These are phyloP conservation scores for Plasmodium gallinaceum DNA, from an alignment of 169 alveolate genomes.

Conservation along the genomic window DNA sequence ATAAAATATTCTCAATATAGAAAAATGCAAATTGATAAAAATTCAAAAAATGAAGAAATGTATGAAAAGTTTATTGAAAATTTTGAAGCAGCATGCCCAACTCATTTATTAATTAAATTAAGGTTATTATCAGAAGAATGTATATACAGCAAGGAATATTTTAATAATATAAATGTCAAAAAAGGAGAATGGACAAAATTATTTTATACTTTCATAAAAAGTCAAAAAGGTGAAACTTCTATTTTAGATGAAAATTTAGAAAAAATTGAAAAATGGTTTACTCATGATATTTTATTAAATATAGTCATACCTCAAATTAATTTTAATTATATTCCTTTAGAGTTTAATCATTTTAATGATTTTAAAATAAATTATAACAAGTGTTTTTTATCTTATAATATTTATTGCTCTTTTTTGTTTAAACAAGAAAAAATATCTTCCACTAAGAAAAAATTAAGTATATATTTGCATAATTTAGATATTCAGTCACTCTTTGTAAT, in stretches of 20 bases:
- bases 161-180: constrained; percentile 34
- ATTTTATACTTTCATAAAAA: constrained; percentile 50
- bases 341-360: constrained; percentile 50
- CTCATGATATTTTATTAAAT: constrained; percentile 74
- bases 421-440: constrained; percentile 72
- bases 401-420: constrained; percentile 50
- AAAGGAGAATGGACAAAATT: constrained; percentile 68
- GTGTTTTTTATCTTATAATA: constrained; percentile 58
- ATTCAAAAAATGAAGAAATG: constrained; percentile 27
- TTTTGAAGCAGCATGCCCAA: constrained; percentile 71
- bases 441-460: constrained; percentile 30
- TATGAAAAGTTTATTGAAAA: constrained; percentile 27
- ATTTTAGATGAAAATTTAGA: constrained; percentile 52
- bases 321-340: constrained; percentile 52
- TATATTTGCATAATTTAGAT: constrained; percentile 41
- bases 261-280: constrained; percentile 64
- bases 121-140: constrained; percentile 44
- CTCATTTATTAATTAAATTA: constrained; percentile 63
- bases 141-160: constrained; percentile 53
- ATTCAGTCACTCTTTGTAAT: constrained; percentile 42
- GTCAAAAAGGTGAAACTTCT: constrained; percentile 25
- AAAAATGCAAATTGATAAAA: constrained; percentile 31
- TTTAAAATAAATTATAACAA: constrained; percentile 25
- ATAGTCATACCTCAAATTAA: constrained; percentile 50
- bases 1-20: constrained; percentile 62